Evolutionary conservation across 148 eudicot species (phyloP).

Genomic region (Camellia sinensis): DNA sequence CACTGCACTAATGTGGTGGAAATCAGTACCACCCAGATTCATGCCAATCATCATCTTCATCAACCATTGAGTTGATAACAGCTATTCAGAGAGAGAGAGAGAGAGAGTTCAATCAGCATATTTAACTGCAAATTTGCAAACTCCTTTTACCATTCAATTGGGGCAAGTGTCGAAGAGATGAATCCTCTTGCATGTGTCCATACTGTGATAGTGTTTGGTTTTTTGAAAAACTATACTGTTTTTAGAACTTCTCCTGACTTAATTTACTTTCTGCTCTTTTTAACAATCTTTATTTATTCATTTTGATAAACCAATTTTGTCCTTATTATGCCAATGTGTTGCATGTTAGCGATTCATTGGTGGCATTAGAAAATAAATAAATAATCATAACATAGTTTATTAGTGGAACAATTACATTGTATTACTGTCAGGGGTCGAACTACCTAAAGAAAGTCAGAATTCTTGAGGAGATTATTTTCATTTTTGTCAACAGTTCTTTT

Average conservation of each 20-base stretch:
- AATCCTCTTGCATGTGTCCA: not conserved
- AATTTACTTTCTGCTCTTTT: not conserved
- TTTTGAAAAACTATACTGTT: too few species aligned
- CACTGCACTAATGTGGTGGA: not conserved
- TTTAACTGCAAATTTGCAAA: not conserved
- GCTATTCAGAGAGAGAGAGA: slow-evolving; percentile 14
- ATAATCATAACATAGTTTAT: too few species aligned
- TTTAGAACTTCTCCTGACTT: not conserved
- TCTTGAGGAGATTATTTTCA: too few species aligned
- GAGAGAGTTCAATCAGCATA: slow-evolving; percentile 1
- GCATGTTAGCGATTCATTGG: too few species aligned
- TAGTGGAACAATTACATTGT: too few species aligned
- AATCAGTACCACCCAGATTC: slow-evolving; percentile 48
- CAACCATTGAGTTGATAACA: slow-evolving; percentile 48
- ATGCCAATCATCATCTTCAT: slow-evolving; percentile 57
- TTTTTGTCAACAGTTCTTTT: too few species aligned
- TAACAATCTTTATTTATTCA: not conserved
- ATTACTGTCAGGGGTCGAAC: too few species aligned
- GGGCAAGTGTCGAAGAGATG: not conserved
- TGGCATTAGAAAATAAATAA: too few species aligned
- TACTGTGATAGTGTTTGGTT: too few species aligned
- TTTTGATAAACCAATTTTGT: not conserved
- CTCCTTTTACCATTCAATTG: not conserved
- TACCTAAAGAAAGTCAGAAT: too few species aligned
- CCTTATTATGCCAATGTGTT: not conserved